These are phyloP conservation scores for Gamarada debralockiae DNA, from an alignment of 495 filamentous ascomycete species.

Conservation along the genomic window DNA sequence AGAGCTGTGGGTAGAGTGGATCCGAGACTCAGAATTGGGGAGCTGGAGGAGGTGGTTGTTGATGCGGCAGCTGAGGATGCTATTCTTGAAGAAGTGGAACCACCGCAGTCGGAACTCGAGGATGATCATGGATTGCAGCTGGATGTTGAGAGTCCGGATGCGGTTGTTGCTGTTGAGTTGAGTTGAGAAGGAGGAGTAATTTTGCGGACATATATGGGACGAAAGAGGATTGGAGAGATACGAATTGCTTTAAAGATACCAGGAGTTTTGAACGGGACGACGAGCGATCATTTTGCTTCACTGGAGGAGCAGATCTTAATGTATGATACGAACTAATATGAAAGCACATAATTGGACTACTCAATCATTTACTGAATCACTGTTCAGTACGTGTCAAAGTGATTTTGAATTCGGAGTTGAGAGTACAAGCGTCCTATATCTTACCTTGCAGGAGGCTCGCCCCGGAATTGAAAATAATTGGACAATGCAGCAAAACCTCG, in stretches of 20 bases:
- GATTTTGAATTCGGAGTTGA: no score
- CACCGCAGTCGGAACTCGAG: background rate
- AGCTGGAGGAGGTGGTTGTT: slow-evolving; percentile 30
- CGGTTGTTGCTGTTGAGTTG: slow-evolving; percentile 16
- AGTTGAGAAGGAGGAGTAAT: slow-evolving; percentile 5
- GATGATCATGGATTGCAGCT: slow-evolving; percentile 12
- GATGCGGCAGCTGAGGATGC: slow-evolving; percentile 11
- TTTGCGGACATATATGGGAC: background rate
- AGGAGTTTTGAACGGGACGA: background rate
- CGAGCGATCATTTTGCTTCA: no score
- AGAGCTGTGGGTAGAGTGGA: slow-evolving; percentile 30
- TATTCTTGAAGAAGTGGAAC: background rate
- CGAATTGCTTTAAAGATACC: background rate
- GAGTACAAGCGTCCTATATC: no score
- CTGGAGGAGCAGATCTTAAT: no score
- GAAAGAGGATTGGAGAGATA: no score
- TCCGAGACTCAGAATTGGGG: slow-evolving; percentile 26
- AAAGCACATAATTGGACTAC: no score
- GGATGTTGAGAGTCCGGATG: slow-evolving; percentile 24
- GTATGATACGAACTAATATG: background rate
- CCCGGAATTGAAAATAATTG: no score
- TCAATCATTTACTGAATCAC: no score
- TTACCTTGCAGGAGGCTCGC: no score
- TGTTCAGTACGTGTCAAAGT: no score
- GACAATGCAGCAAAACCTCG: no score